Base-by-base conservation (phyloP, 306 rosid species). In the Corylus americana region DNA sequence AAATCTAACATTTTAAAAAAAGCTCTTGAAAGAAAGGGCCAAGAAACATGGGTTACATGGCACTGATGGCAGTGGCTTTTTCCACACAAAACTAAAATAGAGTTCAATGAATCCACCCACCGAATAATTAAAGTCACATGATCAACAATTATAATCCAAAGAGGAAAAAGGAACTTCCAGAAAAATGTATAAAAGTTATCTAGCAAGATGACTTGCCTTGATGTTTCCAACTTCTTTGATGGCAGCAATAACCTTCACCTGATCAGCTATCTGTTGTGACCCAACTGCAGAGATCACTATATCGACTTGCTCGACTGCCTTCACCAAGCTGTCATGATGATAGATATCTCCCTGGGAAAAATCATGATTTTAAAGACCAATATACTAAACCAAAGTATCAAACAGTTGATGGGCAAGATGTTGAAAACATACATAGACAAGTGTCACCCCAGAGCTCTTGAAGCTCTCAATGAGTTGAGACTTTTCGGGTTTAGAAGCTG, bases 151-250 rank as follows among this genome's bases (percentile, higher is more conserved):
- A 9, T 8, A 47, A 47, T 47, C 50, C 50, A 11, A 31, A 75
- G 12, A 29, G 25, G 25, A 20, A 68, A 16, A 42, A 8, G 54
- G 12, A 1, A 17, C 39, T 55, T 68, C 8, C 55, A 54, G 58
- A 22, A 54, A 18, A 54, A 54, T 54, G 8, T 54, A 17, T 20
- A 54, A 11, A 8, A 17, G 57, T 54, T 16, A 59, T 54, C 9
- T 20, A 18, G 48, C 14, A 29, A 17, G 5, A 42, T 18, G 61
- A 11, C 0, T 75, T 73, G 74, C 88, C 87, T 87, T 85, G 67
- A 85, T 78, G 47, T 80, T 85, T 53, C 88, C 85, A 27, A 84
- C 87, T 82, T 87, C 85, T 82, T 85, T 87, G 7, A 85, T 87
- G 44, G 91, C 87, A 16, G 79, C 83, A 12, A 87, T 85, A 78